Conservation (phyloP, 768 basidiomycete genomes). For the Hypholoma fasciculare region DNA sequence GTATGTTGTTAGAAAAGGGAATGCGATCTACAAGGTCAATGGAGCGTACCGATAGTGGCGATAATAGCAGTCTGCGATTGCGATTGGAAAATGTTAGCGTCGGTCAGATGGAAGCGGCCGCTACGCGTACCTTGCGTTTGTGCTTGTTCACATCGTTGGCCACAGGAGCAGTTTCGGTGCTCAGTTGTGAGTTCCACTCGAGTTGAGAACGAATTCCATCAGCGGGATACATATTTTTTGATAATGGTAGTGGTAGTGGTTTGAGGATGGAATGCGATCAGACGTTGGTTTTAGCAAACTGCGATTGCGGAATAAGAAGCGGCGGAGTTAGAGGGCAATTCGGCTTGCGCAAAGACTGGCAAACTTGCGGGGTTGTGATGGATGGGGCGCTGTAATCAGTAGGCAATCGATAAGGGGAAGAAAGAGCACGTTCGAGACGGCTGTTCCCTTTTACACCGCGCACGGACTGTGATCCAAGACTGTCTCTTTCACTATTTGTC, state of each 20-base stretch:
- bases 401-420: conserved; percentile 27
- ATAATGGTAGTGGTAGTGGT: conserved; percentile 16
- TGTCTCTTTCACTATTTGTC: conserved; percentile 1
- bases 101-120: conserved; percentile 9
- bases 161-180: conserved; percentile 66
- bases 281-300: conserved; percentile 11
- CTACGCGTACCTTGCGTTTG: conserved; percentile 74
- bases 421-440: conserved; percentile 20
- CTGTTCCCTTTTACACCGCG: conserved; percentile 13
- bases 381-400: conserved; percentile 10
- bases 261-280: conserved; percentile 17
- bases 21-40: conserved; percentile 1
- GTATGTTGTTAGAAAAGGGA: conserved; percentile 9
- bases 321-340: conserved; percentile 22
- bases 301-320: conserved; percentile 18
- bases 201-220: conserved; percentile 78
- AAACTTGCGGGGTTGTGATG: conserved; percentile 1
- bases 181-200: conserved; percentile 89
- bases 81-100: background rate
- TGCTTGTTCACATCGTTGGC: conserved; percentile 82
- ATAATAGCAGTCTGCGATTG: conserved; percentile 88
- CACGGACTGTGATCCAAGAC: background rate
- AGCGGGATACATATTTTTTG: conserved; percentile 56
- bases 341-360: conserved; percentile 8
- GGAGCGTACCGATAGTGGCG: conserved; percentile 84